These are phyloP conservation scores for Acacia crassicarpa DNA, from an alignment of 306 rosid genomes.

Conservation along the genomic window DNA sequence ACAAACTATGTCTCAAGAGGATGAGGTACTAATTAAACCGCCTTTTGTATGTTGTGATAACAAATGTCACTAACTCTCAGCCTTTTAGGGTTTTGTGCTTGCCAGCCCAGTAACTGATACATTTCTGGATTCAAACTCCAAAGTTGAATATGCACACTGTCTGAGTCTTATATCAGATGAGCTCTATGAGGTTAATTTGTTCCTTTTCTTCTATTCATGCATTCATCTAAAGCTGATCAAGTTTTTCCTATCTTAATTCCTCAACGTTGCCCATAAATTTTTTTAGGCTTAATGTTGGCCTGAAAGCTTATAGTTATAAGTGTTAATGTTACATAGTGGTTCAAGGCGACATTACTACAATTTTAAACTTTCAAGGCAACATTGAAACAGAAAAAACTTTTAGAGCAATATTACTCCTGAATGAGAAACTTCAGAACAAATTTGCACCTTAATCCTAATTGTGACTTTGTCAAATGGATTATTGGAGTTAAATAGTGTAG, in stretches of 20 bases:
- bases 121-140: fast-evolving
- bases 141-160: not conserved
- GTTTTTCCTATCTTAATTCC: not conserved
- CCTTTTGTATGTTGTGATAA: not conserved
- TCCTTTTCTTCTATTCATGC: not conserved
- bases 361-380: too few species aligned
- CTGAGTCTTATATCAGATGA: slow-evolving; percentile 1
- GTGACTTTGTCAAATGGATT: too few species aligned
- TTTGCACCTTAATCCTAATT: not conserved
- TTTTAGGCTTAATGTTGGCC: too few species aligned
- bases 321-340: too few species aligned
- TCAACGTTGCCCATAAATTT: too few species aligned
- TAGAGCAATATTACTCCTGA: too few species aligned
- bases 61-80: not conserved
- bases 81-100: not conserved
- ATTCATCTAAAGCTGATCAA: not conserved
- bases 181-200: not conserved
- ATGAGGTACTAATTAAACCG: not conserved
- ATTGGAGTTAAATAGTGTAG: not conserved
- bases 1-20: not conserved
- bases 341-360: too few species aligned
- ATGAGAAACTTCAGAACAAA: too few species aligned
- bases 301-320: too few species aligned
- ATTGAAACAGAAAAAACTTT: too few species aligned
- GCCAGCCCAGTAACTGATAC: not conserved